Evolutionary conservation across 306 rosid species (phyloP).

Genomic region (Sphenostylis stenocarpa): DNA sequence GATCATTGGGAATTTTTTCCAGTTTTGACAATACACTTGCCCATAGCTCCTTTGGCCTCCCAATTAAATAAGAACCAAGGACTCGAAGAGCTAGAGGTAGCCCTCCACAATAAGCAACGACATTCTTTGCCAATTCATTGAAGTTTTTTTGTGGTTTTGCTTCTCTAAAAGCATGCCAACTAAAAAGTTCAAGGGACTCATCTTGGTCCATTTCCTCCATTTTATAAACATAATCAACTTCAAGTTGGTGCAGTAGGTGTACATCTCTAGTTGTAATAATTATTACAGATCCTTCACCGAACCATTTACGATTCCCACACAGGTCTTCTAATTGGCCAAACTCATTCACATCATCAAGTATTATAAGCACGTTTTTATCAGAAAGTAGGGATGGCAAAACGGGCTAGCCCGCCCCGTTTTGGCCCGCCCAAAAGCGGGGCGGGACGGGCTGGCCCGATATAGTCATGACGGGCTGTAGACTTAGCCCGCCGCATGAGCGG

Average conservation of each 20-base stretch:
- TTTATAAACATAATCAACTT: neutral
- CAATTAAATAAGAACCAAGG: neutral
- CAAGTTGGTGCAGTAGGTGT: neutral
- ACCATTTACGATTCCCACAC: neutral
- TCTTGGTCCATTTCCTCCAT: neutral
- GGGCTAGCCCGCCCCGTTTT: too few species aligned
- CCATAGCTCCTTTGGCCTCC: slow-evolving; percentile 13
- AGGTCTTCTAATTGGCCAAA: neutral
- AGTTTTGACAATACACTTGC: slow-evolving; percentile 25
- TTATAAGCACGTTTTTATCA: neutral
- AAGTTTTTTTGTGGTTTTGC: neutral
- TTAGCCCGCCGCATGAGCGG: too few species aligned
- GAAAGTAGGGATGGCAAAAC: too few species aligned
- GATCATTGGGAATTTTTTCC: slow-evolving; percentile 6
- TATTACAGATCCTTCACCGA: slow-evolving; percentile 32
- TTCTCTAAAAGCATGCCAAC: slow-evolving; percentile 36
- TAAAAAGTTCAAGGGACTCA: slow-evolving; percentile 5
- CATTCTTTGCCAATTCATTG: neutral
- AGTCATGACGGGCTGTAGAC: too few species aligned
- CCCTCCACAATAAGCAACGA: neutral
- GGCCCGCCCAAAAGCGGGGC: too few species aligned
- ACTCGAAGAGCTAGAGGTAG: slow-evolving; percentile 31
- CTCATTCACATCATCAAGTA: neutral
- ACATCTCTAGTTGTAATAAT: neutral
- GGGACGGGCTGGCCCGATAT: too few species aligned